Evolutionary conservation across 164 flowering plant species (phyloP).

Genomic region (Cinnamomum chago): DNA sequence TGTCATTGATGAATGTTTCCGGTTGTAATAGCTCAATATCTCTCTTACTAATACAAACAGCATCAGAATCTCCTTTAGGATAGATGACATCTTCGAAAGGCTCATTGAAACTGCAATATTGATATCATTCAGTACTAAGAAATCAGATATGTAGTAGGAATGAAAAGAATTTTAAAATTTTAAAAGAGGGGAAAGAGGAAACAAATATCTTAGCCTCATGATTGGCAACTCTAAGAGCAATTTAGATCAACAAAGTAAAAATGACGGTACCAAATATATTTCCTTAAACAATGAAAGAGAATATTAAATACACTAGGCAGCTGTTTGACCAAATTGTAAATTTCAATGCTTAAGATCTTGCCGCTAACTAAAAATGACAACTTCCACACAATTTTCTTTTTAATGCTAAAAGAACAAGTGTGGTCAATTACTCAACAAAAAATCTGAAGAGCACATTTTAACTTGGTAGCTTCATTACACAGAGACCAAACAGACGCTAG

Average conservation of each 20-base stretch:
- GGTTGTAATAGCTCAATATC: conserved; percentile 84
- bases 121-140: not conserved
- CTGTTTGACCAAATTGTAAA: no score
- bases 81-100: conserved; percentile 78
- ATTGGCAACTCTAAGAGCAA: not conserved
- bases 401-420: no score
- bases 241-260: not conserved
- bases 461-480: no score
- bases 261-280: not conserved
- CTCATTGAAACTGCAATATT: conserved; percentile 56
- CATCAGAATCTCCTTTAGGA: conserved; percentile 92
- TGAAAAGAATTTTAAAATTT: not conserved
- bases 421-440: no score
- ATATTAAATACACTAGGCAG: no score
- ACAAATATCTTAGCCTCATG: not conserved
- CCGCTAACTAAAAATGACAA: no score
- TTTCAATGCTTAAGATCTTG: no score
- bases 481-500: no score
- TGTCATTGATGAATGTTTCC: conserved; percentile 70
- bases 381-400: no score
- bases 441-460: no score
- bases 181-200: not conserved
- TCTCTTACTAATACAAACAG: conserved; percentile 83
- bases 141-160: not conserved
- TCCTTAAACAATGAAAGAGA: no score